Evolutionary conservation across 805 yeast species (phyloP), one percentile per base, ranked within the genome.

Genomic region (Candida glaebosa): DNA sequence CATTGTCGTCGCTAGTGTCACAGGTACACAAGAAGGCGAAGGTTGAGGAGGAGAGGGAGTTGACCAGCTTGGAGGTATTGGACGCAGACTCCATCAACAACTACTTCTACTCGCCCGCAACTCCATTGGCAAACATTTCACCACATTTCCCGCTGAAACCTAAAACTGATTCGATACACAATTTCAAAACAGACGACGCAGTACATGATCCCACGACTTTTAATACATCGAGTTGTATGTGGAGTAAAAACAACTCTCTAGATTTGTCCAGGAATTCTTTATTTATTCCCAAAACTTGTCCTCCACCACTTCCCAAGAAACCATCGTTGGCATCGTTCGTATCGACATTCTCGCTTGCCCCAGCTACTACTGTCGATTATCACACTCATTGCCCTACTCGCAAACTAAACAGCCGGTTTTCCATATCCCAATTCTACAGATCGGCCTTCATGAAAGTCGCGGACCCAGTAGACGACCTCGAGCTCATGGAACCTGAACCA

Each of bases 11-110:
- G 5, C 8, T 34, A 8, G 12, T 24, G 8, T 24, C 28, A 8
- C 8, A 8, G 28, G 37, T 7, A 19, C 8, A 8, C 26, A 8
- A 18, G 14, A 18, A 7, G 17, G n/a, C 17, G 22, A 20, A 19
- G 37, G 22, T 7, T 4, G 26, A 34, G 22, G 16, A 10, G 18
- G 15, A 14, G n/a, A 6, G 6, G 14, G 5, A 9, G 17, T 19
- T 34, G 14, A 34, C 37, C n/a, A 34, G 37, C 16, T 19, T 34
- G 14, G 37, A 34, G 7, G 37, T 34, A 17, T 17, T 32, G 17
- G 19, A 32, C 7, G 8, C 36, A 6, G 36, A 32, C 8, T 14
- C 36, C 6, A 17, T 32, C 6, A 32, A 32, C 18, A n/a, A 32
- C n/a, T 17, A 32, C n/a, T 9, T 32, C 19, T 8, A 8, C 12